Evolutionary conservation across 129 eudicot species (phyloP), one percentile per base, ranked within the genome.

Genomic region (Flaveria robusta): DNA sequence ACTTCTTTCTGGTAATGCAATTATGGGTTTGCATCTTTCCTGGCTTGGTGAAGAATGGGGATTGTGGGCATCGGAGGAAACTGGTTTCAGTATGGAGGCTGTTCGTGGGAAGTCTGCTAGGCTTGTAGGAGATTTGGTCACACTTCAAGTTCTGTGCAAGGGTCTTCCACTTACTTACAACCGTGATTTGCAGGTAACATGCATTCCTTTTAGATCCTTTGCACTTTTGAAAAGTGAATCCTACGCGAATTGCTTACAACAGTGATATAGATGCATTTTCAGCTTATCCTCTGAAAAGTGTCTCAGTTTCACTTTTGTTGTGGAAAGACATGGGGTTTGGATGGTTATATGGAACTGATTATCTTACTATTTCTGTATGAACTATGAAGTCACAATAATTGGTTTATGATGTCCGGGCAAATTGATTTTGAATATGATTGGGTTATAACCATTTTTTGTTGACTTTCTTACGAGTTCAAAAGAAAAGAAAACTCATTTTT

Each of bases 31-130:
- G 83, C 97, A 95, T 82, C 95, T 95, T 47, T 95, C 97, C 65
- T 92, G 99, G 64, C 92, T 95, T 55, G 97, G 96, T 78, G 99
- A 95, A 91, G 99, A 95, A 82, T 95, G 97, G 99, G 99, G 92
- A 31, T 82, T 95, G 70, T 95, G 99, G 99, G 99, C 99, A 9
- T 91, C 96, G 5, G 99, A 95, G 65, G 99, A 95, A 70, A 91
- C 92, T 80, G 99, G 99, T 14, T 95, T 91, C 72, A 49, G 95
- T 15, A 83, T 95, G 99, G 99, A 95, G 77, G 97, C 87, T 81
- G 96, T 91, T 67, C 88, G 99, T 12, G 99, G 99, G 23, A 95
- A 95, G 79, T 88, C 97, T 66, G 97, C 97, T 18, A 81, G 99
- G 75, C 93, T 95, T 76, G 56, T 95, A 6, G 97, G 99, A 45